These are phyloP conservation scores for Rutstroemia sp. DNA, from an alignment of 2,329 filamentous ascomycete species.

Conservation along the genomic window DNA sequence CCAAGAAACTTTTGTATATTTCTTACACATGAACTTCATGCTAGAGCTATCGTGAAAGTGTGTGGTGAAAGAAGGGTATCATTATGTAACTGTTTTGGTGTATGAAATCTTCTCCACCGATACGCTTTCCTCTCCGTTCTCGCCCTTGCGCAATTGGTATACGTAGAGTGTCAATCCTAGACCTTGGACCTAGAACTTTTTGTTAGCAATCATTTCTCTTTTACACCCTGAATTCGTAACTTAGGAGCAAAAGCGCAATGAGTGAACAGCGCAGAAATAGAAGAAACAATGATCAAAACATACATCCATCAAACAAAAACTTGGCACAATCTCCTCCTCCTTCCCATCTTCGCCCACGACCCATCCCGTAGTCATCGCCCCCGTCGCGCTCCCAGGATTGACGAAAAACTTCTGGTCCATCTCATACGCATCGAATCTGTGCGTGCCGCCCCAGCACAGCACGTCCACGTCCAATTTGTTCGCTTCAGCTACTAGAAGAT, in stretches of 20 bases:
- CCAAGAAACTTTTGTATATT: neutral
- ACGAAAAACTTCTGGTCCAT: constrained; percentile 71
- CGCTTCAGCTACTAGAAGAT: constrained; percentile 59
- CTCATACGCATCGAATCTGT: constrained; percentile 63
- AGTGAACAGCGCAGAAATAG: neutral
- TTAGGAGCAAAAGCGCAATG: neutral
- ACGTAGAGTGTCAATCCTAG: constrained; percentile 95
- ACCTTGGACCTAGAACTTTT: constrained; percentile 67
- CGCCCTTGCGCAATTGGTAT: constrained; percentile 75
- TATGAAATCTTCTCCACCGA: constrained; percentile 83
- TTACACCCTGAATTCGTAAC: neutral
- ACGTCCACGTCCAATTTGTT: constrained; percentile 63
- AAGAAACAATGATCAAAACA: constrained; percentile 35
- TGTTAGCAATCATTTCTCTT: neutral
- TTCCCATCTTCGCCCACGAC: constrained; percentile 58
- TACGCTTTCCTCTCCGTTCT: constrained; percentile 69
- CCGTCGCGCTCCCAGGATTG: constrained; percentile 60
- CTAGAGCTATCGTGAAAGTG: neutral
- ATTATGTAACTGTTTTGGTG: constrained; percentile 55
- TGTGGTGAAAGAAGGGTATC: constrained; percentile 10
- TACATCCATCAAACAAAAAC: constrained; percentile 97
- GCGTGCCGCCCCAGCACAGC: constrained; percentile 61
- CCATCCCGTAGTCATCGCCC: constrained; percentile 54
- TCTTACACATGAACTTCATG: neutral
- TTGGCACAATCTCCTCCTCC: constrained; percentile 73